Percentiles rank a stretch among this genome's conserved stretches.
Evolutionary conservation across 2,329 filamentous ascomycete genomes (phyloP).

Genomic region (Alternaria sp.): DNA sequence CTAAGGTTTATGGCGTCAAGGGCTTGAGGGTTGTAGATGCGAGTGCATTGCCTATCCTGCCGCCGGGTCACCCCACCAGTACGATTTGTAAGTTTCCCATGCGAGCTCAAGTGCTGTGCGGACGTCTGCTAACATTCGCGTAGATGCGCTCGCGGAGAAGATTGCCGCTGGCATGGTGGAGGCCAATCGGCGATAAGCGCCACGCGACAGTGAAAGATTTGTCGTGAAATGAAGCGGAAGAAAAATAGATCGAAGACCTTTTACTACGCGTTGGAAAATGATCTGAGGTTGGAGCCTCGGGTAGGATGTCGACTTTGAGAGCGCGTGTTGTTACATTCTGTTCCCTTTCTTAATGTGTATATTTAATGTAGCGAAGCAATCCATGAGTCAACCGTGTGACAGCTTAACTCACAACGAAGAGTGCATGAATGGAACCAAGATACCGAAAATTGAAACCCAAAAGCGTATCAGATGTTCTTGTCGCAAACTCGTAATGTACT

Average conservation of each 20-base stretch:
- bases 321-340: not conserved
- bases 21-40: constrained; percentile 2
- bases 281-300: not conserved
- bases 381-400: not conserved
- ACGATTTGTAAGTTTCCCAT: not conserved
- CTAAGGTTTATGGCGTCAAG: constrained; percentile 31
- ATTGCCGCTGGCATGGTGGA: not conserved
- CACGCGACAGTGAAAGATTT: not conserved
- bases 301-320: not conserved
- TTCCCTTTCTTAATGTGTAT: not conserved
- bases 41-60: not conserved
- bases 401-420: not conserved
- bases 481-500: not conserved
- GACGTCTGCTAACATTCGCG: not conserved
- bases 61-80: not conserved
- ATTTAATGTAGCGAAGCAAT: not conserved
- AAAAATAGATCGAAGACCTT: not conserved
- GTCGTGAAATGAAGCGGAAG: not conserved
- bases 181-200: not conserved
- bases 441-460: not conserved
- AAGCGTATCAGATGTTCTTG: not conserved
- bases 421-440: not conserved
- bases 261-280: not conserved
- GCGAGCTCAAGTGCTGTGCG: not conserved
- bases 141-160: constrained; percentile 1